Evolutionary conservation across 768 basidiomycete genomes (phyloP).

Genomic region (Mycena sanguinolenta): DNA sequence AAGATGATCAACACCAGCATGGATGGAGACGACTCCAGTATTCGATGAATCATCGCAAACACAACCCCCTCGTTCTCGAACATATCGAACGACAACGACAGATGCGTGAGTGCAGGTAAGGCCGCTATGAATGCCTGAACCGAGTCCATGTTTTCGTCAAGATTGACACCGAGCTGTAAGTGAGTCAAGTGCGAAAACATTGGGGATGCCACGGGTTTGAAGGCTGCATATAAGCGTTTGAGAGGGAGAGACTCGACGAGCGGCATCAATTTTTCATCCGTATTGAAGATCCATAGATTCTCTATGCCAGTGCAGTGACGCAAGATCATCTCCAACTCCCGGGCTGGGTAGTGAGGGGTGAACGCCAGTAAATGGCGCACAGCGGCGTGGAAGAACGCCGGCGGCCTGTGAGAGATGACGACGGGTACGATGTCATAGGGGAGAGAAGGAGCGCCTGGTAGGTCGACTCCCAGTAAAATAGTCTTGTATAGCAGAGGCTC

Average conservation of each 20-base stretch:
- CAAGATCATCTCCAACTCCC: neutral
- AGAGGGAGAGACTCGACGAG: neutral
- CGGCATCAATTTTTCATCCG: neutral
- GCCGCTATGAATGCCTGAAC: neutral
- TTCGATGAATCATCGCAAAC: too few species aligned
- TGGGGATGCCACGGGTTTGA: neutral
- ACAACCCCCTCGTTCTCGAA: too few species aligned
- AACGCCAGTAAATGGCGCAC: neutral
- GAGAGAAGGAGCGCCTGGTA: too few species aligned
- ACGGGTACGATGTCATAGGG: neutral
- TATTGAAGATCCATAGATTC: neutral
- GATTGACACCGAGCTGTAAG: neutral
- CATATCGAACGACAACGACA: too few species aligned
- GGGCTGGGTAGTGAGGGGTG: neutral
- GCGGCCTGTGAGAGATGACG: neutral
- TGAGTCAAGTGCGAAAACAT: neutral
- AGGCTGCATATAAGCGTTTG: neutral
- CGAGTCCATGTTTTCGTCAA: neutral
- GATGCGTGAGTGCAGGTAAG: neutral
- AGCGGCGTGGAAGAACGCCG: neutral
- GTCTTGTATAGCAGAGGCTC: too few species aligned
- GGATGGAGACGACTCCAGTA: too few species aligned
- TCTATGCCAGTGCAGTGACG: neutral
- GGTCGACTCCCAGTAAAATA: too few species aligned
- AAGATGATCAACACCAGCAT: too few species aligned